Conservation (phyloP, 148 eudicot genomes). For the Amaranthus cruentus region DNA sequence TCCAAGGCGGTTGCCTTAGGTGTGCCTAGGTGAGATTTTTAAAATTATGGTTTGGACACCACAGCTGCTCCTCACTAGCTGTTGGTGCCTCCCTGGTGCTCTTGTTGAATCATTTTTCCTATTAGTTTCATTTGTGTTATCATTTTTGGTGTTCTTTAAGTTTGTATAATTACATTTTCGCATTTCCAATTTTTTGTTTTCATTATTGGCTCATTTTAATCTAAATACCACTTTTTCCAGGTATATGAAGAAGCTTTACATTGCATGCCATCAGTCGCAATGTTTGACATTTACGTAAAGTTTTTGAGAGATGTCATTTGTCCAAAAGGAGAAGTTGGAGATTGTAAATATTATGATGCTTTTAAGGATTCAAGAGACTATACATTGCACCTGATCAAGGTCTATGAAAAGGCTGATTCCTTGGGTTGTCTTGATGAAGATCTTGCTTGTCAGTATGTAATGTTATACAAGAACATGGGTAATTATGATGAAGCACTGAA, state of each 20-base stretch:
- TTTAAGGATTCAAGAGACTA: constrained; percentile 28
- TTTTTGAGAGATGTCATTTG: constrained; percentile 46
- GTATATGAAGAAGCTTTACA: constrained; percentile 72
- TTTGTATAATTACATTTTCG: too few relatives aligned
- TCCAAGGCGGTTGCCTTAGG: too few relatives aligned
- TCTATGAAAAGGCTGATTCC: constrained; percentile 63
- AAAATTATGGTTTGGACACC: too few relatives aligned
- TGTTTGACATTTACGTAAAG: constrained; percentile 54
- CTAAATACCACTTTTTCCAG: constrained; percentile 24
- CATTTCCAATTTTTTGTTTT: too few relatives aligned
- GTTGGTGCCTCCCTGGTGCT: too few relatives aligned
- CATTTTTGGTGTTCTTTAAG: too few relatives aligned
- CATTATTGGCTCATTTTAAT: background rate
- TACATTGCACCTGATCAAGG: constrained; percentile 38
- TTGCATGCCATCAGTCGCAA: constrained; percentile 38
- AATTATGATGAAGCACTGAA: constrained; percentile 55
- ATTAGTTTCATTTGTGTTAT: too few relatives aligned
- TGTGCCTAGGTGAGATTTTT: too few relatives aligned
- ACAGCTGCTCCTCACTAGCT: too few relatives aligned
- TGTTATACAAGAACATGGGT: constrained; percentile 46
- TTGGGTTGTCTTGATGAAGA: constrained; percentile 55
- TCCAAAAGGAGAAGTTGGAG: constrained; percentile 29
- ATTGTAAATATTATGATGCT: constrained; percentile 12
- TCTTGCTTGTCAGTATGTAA: constrained; percentile 64
- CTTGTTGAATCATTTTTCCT: too few relatives aligned